Evolutionary conservation across 1,284 basidiomycete species (phyloP).

Genomic region (Bondarzewia mesenterica): DNA sequence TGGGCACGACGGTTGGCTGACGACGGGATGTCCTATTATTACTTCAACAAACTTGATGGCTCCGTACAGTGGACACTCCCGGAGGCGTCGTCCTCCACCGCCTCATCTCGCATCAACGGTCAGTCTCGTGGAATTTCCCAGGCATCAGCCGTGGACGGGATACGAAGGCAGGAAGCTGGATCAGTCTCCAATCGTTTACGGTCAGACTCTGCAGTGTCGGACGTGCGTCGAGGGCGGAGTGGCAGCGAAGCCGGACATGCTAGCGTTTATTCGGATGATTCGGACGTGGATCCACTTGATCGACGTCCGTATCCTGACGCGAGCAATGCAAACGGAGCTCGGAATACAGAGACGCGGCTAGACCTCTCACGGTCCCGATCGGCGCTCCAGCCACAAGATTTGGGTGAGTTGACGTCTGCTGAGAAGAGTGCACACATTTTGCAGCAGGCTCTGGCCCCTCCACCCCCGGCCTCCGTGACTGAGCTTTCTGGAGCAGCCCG

Average conservation of each 20-base stretch:
- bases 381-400: constrained; percentile 8
- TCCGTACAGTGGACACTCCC: constrained; percentile 63
- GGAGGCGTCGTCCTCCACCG: constrained; percentile 20
- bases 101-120: constrained; percentile 7
- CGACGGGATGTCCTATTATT: constrained; percentile 80
- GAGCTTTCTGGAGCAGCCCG: constrained; percentile 52
- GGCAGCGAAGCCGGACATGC: constrained; percentile 34
- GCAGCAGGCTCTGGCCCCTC: constrained; percentile 52
- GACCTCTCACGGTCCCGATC: constrained; percentile 8
- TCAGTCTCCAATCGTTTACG: constrained; percentile 24
- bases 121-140: background rate
- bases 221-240: constrained; percentile 21
- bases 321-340: background rate
- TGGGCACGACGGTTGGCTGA: constrained; percentile 78
- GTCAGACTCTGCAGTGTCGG: constrained; percentile 28
- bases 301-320: constrained; percentile 6
- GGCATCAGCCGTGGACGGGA: constrained; percentile 4
- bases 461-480: constrained; percentile 47
- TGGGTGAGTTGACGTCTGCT: constrained; percentile 48
- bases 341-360: background rate
- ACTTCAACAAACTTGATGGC: constrained; percentile 67
- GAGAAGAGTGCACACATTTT: constrained; percentile 59
- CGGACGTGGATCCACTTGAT: constrained; percentile 55
- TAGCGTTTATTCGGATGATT: constrained; percentile 73
- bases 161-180: constrained; percentile 3